Conservation (phyloP, 805 yeast genomes). For the Torulaspora indica region DNA sequence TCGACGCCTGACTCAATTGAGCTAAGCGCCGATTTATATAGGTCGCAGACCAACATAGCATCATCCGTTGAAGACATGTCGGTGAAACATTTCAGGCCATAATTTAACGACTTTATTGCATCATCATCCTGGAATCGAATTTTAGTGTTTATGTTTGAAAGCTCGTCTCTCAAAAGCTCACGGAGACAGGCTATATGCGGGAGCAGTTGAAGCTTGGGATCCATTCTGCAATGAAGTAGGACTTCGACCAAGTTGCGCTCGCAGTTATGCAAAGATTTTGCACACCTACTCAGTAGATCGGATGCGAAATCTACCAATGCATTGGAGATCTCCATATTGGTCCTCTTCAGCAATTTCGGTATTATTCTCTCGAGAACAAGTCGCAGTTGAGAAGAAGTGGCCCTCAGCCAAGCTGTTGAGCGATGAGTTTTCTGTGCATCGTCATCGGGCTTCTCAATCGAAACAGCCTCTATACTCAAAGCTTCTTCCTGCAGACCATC, state of each 20-base stretch:
- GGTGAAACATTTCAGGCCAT: slow-evolving; percentile 12
- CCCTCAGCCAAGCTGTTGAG: slow-evolving; percentile 51
- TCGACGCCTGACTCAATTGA: slow-evolving; percentile 3
- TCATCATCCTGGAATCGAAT: slow-evolving; percentile 17
- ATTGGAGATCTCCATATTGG: slow-evolving; percentile 18
- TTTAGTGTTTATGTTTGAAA: slow-evolving; percentile 6
- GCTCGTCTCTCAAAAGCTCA: slow-evolving; percentile 9
- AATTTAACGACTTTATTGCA: slow-evolving; percentile 12
- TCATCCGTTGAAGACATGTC: slow-evolving; percentile 1
- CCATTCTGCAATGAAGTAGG: slow-evolving; percentile 12
- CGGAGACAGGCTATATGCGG: slow-evolving; percentile 4
- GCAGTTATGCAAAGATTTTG: slow-evolving; percentile 22
- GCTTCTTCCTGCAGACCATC: slow-evolving; percentile 16
- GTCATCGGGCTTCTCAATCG: slow-evolving; percentile 7
- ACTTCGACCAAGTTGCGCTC: slow-evolving; percentile 16
- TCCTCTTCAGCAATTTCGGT: slow-evolving; percentile 25
- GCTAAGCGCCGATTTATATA: slow-evolving; percentile 5
- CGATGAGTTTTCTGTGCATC: slow-evolving; percentile 35
- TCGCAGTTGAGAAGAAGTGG: slow-evolving; percentile 47
- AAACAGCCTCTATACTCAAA: slow-evolving; percentile 14
- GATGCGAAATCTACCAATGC: slow-evolving; percentile 18
- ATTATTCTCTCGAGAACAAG: slow-evolving; percentile 41
- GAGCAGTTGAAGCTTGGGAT: slow-evolving; percentile 12
- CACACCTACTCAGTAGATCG: slow-evolving; percentile 14
- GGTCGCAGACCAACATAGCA: slow-evolving; percentile 8